Evolutionary conservation across 2,329 filamentous ascomycete species (phyloP), one percentile per base, ranked within the genome.

Genomic region (Immersiporthe knoxdaviesiana): DNA sequence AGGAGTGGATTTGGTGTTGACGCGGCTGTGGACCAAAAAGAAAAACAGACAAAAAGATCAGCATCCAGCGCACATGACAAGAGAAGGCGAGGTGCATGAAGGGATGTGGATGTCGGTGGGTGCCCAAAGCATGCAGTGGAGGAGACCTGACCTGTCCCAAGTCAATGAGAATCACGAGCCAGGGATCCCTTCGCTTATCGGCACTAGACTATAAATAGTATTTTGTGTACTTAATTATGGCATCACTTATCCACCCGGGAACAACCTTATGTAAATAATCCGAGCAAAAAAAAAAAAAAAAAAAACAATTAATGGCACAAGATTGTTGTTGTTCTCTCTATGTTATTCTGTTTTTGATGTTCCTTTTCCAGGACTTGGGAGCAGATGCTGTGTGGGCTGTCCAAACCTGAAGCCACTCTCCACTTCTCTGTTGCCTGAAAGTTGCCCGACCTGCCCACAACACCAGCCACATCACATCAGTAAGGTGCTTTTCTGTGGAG

Each of bases 31-130:
- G 47, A 52, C 44, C 35, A 8, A 35, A 35, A 35, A 8, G 8
- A 35, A 8, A 35, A 35, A 35, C 4, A 8, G 8, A 35, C 4
- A 35, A 21, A 61, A 47, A 65, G 35, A 24, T 32, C 56, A 65
- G 58, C 61, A 27, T 21, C 37, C 27, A 41, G 52, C 35, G 7
- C 44, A 47, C 44, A n/a, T 18, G 59, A n/a, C n/a, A n/a, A n/a
- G n/a, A n/a, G n/a, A n/a, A n/a, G n/a, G n/a, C n/a, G n/a, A 21
- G 16, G 63, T 63, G 69, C 67, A 71, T 67, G 52, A 71, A 65
- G 58, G 61, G 67, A 64, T 63, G 24, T 66, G 41, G 61, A 63
- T 63, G 59, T 63, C 41, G 21, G 30, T 41, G 10, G 35, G 39
- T 62, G 59, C 50, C 32, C 52, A n/a, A n/a, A 65, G 44, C 21